Evolutionary conservation across 768 basidiomycete species (phyloP).

Genomic region (Lactifluus subvellereus): DNA sequence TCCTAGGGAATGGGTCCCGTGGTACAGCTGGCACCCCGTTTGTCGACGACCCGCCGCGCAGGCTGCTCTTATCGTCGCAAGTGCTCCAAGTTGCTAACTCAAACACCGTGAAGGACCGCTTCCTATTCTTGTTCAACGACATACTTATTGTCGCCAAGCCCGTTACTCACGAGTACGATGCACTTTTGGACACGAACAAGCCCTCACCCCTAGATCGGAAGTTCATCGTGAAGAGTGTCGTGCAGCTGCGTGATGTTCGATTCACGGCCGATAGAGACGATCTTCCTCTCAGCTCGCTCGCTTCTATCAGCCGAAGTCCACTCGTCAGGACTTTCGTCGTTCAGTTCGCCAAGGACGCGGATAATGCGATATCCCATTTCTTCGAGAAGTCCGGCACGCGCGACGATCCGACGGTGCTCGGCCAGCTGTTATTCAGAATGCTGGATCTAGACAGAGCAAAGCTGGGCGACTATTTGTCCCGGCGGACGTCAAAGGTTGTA

Average conservation of each 20-base stretch:
- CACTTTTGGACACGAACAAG: slow-evolving; percentile 50
- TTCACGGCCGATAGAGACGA: slow-evolving; percentile 69
- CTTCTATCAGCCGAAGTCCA: slow-evolving; percentile 47
- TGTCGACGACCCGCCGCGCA: slow-evolving; percentile 83
- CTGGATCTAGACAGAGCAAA: slow-evolving; percentile 75
- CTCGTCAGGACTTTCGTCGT: slow-evolving; percentile 67
- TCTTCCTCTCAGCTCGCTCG: slow-evolving; percentile 39
- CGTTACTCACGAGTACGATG: slow-evolving; percentile 61
- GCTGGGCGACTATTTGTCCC: slow-evolving; percentile 80
- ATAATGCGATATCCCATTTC: slow-evolving; percentile 66
- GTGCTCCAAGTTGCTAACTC: slow-evolving; percentile 92
- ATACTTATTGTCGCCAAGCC: slow-evolving; percentile 92
- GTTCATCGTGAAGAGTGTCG: slow-evolving; percentile 87
- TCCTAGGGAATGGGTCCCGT: slow-evolving; percentile 55
- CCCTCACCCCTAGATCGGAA: slow-evolving; percentile 59
- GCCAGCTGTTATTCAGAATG: slow-evolving; percentile 75
- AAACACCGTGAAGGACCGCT: slow-evolving; percentile 92
- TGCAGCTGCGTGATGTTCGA: slow-evolving; percentile 63
- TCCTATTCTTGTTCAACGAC: slow-evolving; percentile 96
- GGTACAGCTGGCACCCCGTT: slow-evolving; percentile 51
- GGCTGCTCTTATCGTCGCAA: slow-evolving; percentile 75
- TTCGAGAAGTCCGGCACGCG: slow-evolving; percentile 52
- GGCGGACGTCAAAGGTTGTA: slow-evolving; percentile 64
- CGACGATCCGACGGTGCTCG: slow-evolving; percentile 69
- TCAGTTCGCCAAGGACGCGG: slow-evolving; percentile 76